Evolutionary conservation across 768 basidiomycete genomes (phyloP), one percentile per base, ranked within the genome.

Genomic region (Auricularia sp.): DNA sequence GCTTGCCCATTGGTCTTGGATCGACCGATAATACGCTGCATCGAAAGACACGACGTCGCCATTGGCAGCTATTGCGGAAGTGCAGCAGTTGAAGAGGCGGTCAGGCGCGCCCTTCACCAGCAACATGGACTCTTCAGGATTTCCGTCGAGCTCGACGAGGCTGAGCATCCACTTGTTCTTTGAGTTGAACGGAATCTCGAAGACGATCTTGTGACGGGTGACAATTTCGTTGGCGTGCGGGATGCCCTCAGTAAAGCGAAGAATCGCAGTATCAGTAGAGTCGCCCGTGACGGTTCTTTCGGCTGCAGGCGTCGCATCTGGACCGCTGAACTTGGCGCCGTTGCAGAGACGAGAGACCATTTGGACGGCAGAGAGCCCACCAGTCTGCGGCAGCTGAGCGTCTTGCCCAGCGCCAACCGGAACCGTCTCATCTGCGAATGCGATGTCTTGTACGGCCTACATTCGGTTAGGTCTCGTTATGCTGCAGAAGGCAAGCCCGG

Each of bases 51-150:
- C 67, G n/a, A 76, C 66, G n/a, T 71, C 67, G 3, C 78, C 78
- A 24, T 77, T 69, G 2, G 74, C 65, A 51, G 65, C 70, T 5
- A 70, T 71, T 10, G 66, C 64, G 3, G 65, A 37, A 4, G 71
- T 75, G 65, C 82, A 82, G 18, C 71, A 71, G 10, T 73, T 74
- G 64, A 83, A 77, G 34, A 84, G 74, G 24, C 83, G 74, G 64
- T 87, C 85, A 0, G 85, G 85, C 1, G 83, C 85, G n/a, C 84
- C 84, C 71, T 86, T 85, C 70, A 79, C 77, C 61, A 81, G 73
- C 65, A 85, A 72, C 71, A 79, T 72, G 0, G 66, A 69, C 63
- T 73, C 70, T 1, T 65, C 62, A 1, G 70, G 56, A 14, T 29
- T 10, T 7, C 29, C 34, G 8, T 34, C 24, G 24, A 14, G 11